Evolutionary conservation across 2,329 filamentous ascomycete genomes (phyloP).

Genomic region (Dendrostoma leiphaemia): DNA sequence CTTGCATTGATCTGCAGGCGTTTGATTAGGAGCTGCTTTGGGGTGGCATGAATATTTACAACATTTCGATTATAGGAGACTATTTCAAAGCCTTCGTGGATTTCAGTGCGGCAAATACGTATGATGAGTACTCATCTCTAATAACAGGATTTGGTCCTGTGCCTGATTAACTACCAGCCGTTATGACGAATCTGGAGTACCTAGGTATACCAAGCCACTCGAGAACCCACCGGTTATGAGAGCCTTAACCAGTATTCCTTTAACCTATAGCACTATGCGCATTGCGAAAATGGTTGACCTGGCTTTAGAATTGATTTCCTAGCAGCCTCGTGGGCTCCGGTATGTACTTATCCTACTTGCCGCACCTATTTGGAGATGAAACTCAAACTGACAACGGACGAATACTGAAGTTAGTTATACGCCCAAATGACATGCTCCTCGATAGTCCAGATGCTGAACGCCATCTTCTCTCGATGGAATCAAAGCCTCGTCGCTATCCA

Average conservation of each 20-base stretch:
- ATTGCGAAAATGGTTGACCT: neutral
- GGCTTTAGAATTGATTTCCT: neutral
- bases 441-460: neutral
- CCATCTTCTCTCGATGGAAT: neutral
- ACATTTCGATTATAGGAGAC: neutral
- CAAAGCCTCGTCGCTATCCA: neutral
- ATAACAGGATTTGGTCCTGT: constrained; percentile 1
- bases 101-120: neutral
- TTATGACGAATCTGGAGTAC: constrained; percentile 7
- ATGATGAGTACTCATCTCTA: constrained; percentile 13
- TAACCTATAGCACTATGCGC: neutral
- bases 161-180: neutral
- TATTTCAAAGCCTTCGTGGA: neutral
- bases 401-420: neutral
- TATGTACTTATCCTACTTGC: neutral
- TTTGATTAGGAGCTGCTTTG: constrained; percentile 25
- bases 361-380: neutral
- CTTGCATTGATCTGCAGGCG: constrained; percentile 21
- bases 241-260: neutral
- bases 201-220: constrained; percentile 6
- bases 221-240: neutral
- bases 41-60: constrained; percentile 24
- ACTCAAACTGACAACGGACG: neutral
- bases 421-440: neutral
- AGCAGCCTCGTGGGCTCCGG: too few species aligned